Percentiles rank a stretch among this genome's conserved stretches.
Conservation (phyloP, 176 grass and related monocot species). For the Bonia amplexicaulis region DNA sequence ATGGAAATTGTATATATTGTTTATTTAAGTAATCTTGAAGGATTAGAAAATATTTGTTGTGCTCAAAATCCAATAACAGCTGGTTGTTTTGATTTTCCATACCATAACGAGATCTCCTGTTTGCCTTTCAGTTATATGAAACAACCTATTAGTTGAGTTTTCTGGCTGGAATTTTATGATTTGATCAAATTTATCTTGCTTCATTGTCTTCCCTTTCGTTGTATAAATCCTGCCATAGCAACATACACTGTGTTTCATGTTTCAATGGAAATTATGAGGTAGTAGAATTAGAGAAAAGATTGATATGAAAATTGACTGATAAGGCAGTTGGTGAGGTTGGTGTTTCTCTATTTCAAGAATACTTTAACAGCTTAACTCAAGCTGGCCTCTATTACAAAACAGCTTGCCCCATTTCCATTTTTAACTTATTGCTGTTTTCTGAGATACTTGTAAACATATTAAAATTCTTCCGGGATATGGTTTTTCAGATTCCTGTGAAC, state of each 20-base stretch:
- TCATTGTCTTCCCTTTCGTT: background rate
- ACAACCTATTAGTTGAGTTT: background rate
- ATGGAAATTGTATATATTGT: background rate
- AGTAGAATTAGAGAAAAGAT: background rate
- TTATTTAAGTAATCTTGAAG: background rate
- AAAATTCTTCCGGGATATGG: slow-evolving; percentile 10
- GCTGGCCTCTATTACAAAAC: background rate
- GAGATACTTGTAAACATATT: background rate
- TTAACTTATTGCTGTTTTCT: background rate
- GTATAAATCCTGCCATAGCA: background rate
- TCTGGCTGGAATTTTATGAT: background rate
- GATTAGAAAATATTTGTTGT: background rate
- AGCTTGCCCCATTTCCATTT: background rate
- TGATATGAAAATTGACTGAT: background rate
- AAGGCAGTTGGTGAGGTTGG: background rate
- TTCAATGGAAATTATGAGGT: background rate
- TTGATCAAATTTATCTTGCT: background rate
- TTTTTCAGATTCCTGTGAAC: slow-evolving; percentile 61
- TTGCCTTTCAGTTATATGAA: background rate
- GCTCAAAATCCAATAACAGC: background rate
- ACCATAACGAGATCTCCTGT: background rate
- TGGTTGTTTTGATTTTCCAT: background rate
- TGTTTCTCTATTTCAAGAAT: background rate
- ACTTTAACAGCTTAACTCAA: background rate
- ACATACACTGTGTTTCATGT: background rate